These are phyloP conservation scores for Daldinia bambusicola DNA, from an alignment of 495 filamentous ascomycete species.

Conservation along the genomic window DNA sequence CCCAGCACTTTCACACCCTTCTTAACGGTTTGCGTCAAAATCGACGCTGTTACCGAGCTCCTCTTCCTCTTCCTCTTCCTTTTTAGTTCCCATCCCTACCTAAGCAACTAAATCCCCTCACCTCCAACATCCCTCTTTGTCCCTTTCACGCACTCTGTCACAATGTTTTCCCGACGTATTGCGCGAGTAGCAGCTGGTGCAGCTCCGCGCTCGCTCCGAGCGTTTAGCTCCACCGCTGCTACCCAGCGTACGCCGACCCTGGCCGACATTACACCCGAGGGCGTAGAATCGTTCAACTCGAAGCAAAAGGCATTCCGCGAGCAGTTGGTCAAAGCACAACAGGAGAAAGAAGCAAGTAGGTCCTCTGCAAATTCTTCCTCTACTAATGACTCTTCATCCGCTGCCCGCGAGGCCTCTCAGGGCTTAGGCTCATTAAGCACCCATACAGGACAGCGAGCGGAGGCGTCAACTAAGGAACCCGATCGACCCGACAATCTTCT, in stretches of 20 bases:
- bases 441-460: slow-evolving; percentile 61
- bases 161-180: slow-evolving; percentile 52
- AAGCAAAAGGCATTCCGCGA: slow-evolving; percentile 89
- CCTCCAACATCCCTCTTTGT: slow-evolving; percentile 15
- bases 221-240: slow-evolving; percentile 68
- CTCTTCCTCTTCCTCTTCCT: slow-evolving; percentile 30
- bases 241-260: slow-evolving; percentile 74
- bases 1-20: slow-evolving; percentile 35
- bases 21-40: slow-evolving; percentile 37
- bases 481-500: slow-evolving; percentile 64
- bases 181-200: slow-evolving; percentile 57
- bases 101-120: neutral
- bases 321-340: slow-evolving; percentile 77
- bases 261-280: slow-evolving; percentile 76
- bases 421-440: slow-evolving; percentile 75
- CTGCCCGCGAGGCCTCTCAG: slow-evolving; percentile 38
- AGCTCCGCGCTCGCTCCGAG: slow-evolving; percentile 62
- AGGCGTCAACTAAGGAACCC: slow-evolving; percentile 54
- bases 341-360: slow-evolving; percentile 85
- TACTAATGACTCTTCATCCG: slow-evolving; percentile 66
- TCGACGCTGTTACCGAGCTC: slow-evolving; percentile 26
- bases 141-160: slow-evolving; percentile 18
- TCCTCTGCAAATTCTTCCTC: slow-evolving; percentile 50
- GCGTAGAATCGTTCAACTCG: slow-evolving; percentile 76
- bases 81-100: slow-evolving; percentile 20